Evolutionary conservation across 495 filamentous ascomycete species (phyloP).

Genomic region (Aspergillus mulundensis): DNA sequence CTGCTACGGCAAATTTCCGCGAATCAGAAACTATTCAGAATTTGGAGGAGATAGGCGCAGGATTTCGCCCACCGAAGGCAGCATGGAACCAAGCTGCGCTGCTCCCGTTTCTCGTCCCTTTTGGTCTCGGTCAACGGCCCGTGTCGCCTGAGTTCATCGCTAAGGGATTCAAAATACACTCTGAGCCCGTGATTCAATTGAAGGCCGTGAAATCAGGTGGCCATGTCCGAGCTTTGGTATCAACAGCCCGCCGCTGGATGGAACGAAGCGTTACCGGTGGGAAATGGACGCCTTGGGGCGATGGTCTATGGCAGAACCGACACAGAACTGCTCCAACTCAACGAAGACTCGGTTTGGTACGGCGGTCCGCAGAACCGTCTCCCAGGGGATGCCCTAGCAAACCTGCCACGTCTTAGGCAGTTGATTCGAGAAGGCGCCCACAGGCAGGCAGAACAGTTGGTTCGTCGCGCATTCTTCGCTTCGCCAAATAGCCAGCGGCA

Average conservation of each 20-base stretch:
- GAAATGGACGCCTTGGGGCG: slow-evolving; percentile 51
- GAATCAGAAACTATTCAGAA: neutral
- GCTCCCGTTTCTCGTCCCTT: neutral
- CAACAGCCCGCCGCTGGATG: slow-evolving; percentile 18
- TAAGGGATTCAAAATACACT: neutral
- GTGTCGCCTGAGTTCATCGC: slow-evolving; percentile 1
- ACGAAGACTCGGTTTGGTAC: slow-evolving; percentile 54
- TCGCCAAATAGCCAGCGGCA: slow-evolving; percentile 41
- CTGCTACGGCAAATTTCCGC: slow-evolving; percentile 6
- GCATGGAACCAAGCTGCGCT: neutral
- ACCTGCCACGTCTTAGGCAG: slow-evolving; percentile 34
- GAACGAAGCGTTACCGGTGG: slow-evolving; percentile 39
- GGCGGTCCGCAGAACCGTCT: slow-evolving; percentile 45
- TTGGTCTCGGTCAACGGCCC: slow-evolving; percentile 10
- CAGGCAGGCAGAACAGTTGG: slow-evolving; percentile 37
- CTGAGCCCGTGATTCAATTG: neutral
- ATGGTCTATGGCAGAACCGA: slow-evolving; percentile 44
- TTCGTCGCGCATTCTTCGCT: slow-evolving; percentile 37
- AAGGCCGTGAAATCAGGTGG: neutral
- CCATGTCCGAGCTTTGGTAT: slow-evolving; percentile 34
- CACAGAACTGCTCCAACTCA: slow-evolving; percentile 46
- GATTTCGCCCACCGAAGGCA: neutral
- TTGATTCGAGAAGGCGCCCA: slow-evolving; percentile 41
- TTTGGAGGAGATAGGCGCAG: neutral
- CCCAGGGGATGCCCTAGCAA: slow-evolving; percentile 30